Evolutionary conservation across 2,329 filamentous ascomycete genomes (phyloP), one percentile per base, ranked within the genome.

Genomic region (Ophiostoma triangulosporum): DNA sequence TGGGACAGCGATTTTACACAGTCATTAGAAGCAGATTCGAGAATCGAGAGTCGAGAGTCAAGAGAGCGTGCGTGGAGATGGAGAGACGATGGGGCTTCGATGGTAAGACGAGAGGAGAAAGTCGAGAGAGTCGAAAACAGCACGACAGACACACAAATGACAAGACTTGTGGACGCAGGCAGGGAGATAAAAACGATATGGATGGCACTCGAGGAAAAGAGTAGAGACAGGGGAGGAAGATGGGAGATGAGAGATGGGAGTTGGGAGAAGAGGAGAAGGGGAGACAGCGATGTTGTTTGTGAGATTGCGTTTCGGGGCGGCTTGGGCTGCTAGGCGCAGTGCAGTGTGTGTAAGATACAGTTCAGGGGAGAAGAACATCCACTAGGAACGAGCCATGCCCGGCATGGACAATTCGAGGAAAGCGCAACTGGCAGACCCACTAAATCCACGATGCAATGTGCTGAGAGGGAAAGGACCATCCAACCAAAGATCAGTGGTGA

Each of bases 241-340:
- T 4, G 26, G 32, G n/a, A n/a, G n/a, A n/a, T n/a, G n/a, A n/a
- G n/a, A n/a, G n/a, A n/a, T n/a, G n/a, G n/a, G n/a, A n/a, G n/a
- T n/a, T n/a, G n/a, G n/a, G 33, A 49, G 17, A 43, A 43, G 22
- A 31, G 15, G 36, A 26, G 26, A 17, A 6, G 45, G 22, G 27
- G n/a, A 46, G 43, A 29, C 15, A 26, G 40, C 40, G 40, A 27
- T 24, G 24, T 29, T 46, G 43, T 29, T 27, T 20, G 45, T 46
- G 48, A 53, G 54, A 53, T 52, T 50, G 54, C 50, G 50, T 36
- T 52, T 48, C 29, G 49, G 26, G 50, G 17, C 29, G 48, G 36
- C 31, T 54, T 45, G 36, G 52, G 38, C 52, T 50, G 24, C 36
- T 35, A 24, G 38, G 38, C 14, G 38, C 38, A 43, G 38, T 26